These are phyloP conservation scores for Candida albicans DNA, from an alignment of 1,139 yeast genomes.

Conservation along the genomic window DNA sequence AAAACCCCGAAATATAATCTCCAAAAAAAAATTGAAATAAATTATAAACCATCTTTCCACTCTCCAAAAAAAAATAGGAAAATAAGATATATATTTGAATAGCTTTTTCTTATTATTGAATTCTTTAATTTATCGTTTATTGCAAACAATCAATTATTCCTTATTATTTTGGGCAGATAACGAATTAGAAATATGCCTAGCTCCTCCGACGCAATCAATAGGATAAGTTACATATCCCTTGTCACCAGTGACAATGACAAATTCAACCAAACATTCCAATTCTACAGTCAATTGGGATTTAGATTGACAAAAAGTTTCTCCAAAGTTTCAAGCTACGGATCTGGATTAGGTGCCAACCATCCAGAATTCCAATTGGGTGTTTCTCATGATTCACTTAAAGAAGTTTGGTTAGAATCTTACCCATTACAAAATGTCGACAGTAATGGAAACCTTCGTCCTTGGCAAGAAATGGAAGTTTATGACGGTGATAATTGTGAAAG, in stretches of 20 bases:
- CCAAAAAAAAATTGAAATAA: too few species aligned
- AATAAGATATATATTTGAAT: too few species aligned
- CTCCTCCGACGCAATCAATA: slow-evolving; percentile 16
- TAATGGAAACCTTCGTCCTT: slow-evolving; percentile 52
- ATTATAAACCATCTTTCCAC: too few species aligned
- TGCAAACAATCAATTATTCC: too few species aligned
- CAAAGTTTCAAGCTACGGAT: slow-evolving; percentile 45
- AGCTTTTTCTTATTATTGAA: too few species aligned
- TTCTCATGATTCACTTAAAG: slow-evolving; percentile 63
- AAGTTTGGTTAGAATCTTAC: slow-evolving; percentile 70
- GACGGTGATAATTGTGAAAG: slow-evolving; percentile 47
- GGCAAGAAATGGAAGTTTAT: slow-evolving; percentile 56
- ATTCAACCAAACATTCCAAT: slow-evolving; percentile 48
- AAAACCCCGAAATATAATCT: too few species aligned
- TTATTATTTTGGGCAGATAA: too few species aligned
- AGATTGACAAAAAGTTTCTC: slow-evolving; percentile 54
- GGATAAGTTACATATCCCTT: slow-evolving; percentile 52
- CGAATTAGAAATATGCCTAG: slow-evolving; percentile 7
- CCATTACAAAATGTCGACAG: slow-evolving; percentile 54
- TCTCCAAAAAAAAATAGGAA: too few species aligned
- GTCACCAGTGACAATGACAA: slow-evolving; percentile 52
- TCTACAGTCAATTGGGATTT: slow-evolving; percentile 61
- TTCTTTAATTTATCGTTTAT: too few species aligned
- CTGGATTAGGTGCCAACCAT: slow-evolving; percentile 31
- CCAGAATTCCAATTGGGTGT: slow-evolving; percentile 48